Base-by-base conservation (phyloP, 305 asterid genomes). In the Rubia tinctorum region DNA sequence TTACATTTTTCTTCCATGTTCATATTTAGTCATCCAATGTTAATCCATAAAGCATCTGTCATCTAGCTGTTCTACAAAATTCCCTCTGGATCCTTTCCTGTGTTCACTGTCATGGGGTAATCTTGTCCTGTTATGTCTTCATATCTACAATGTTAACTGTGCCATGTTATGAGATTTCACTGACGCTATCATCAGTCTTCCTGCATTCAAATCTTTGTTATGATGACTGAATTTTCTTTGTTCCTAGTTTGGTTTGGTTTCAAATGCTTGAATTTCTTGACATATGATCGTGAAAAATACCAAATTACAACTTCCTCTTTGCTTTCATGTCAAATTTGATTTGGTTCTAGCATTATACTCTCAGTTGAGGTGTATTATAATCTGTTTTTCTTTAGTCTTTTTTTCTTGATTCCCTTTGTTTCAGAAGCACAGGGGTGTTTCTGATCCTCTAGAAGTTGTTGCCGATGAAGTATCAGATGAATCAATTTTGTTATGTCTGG, bases 391-490 rank as follows among this genome's bases (percentile, higher is more conserved):
- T 4, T 34, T 34, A 27, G 30, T 34, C 39, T 34, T 34, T 6
- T 37, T 30, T 3, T 53, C 12, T 22, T 68, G 25, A 65, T 6
- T 55, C 25, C 78, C 47, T 76, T 66, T 64, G 81, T 70, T 80
- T 82, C 91, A 95, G 99, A 95, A 83, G 84, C 99, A 92, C 82
- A 90, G 66, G 80, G 99, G 99, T 61, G 90, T 95, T 53, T 72
- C 95, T 8, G 98, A 95, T 90, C 99, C 99, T 55, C 80, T 95
- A 64, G 98, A 95, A 89, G 97, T 84, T 78, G 99, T 95, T 73
- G 98, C 99, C 11, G 94, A 95, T 82, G 99, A 95, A 81, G 83
- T 95, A 60, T 87, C 96, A 13, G 98, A 95, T 58, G 99, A 95
- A 86, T 80, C 99, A 70, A 77, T 92, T 79, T 85, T 95, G 84